These are phyloP conservation scores for Babesia gibsoni DNA, from an alignment of 169 alveolate genomes.

Conservation along the genomic window DNA sequence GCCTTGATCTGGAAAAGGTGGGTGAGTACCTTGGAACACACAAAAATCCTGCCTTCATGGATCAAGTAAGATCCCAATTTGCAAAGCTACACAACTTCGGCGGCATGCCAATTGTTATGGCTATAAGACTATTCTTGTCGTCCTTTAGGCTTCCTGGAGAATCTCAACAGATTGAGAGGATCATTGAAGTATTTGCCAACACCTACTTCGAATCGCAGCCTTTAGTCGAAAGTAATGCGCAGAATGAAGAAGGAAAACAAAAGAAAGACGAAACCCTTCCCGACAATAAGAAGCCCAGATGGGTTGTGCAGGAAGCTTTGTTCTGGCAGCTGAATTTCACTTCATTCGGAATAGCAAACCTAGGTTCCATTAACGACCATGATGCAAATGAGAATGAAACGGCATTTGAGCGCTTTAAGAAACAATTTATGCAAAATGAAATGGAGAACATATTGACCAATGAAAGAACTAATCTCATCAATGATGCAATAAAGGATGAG, in stretches of 20 bases:
- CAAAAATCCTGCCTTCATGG: slow-evolving; percentile 64
- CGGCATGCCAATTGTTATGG: slow-evolving; percentile 80
- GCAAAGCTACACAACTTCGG: slow-evolving; percentile 75
- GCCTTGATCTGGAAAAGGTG: slow-evolving; percentile 70
- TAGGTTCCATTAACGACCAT: slow-evolving; percentile 28
- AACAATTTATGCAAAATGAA: slow-evolving; percentile 23
- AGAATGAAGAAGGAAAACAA: neutral
- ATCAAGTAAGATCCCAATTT: slow-evolving; percentile 73
- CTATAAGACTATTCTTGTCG: slow-evolving; percentile 78
- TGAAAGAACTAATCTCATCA: neutral
- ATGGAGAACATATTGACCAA: slow-evolving; percentile 12
- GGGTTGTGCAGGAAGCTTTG: slow-evolving; percentile 62
- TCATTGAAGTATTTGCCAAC: slow-evolving; percentile 82
- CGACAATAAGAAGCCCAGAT: slow-evolving; percentile 53
- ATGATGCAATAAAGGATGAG: slow-evolving; percentile 10
- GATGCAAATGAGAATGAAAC: slow-evolving; percentile 30
- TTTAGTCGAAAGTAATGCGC: slow-evolving; percentile 24
- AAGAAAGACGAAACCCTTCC: neutral
- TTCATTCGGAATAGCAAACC: slow-evolving; percentile 18
- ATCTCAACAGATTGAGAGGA: slow-evolving; percentile 88
- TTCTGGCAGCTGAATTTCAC: slow-evolving; percentile 34
- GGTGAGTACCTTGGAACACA: slow-evolving; percentile 77
- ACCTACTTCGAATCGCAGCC: slow-evolving; percentile 76
- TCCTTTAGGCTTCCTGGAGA: slow-evolving; percentile 89
- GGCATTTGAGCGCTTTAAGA: slow-evolving; percentile 8